phyloP scores from a whole-genome alignment of 441 rosid species.

The Gossypium schwendimanii region DNA sequence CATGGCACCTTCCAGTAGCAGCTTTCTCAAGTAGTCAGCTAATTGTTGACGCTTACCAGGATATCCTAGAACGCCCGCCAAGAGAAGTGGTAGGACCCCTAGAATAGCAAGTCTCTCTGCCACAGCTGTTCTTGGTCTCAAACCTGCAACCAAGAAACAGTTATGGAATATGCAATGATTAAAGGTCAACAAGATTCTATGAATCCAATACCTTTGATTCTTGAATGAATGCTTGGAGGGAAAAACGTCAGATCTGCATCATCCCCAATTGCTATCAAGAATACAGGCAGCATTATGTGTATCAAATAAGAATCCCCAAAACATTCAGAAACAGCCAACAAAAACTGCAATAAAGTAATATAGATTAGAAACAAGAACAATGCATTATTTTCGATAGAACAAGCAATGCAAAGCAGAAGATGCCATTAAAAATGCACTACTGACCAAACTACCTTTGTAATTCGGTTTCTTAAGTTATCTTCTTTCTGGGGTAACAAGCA shows the following conservation, averaged over 20 bases:
- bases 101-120: conserved; percentile 67
- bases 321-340: conserved; percentile 60
- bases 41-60: conserved; percentile 64
- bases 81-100: conserved; percentile 79
- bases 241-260: conserved; percentile 61
- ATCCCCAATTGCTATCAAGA: conserved; percentile 80
- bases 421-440: conserved; percentile 12
- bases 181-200: conserved; percentile 12
- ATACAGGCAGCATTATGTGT: conserved; percentile 77
- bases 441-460: conserved; percentile 52
- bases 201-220: conserved; percentile 55
- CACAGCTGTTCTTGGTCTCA: conserved; percentile 75
- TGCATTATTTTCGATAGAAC: conserved; percentile 9
- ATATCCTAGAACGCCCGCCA: conserved; percentile 92
- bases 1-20: conserved; percentile 46
- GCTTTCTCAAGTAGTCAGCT: conserved; percentile 66
- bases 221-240: conserved; percentile 49
- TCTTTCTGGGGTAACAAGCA: conserved; percentile 86
- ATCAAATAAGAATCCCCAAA: conserved; percentile 77
- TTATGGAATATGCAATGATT: conserved; percentile 12
- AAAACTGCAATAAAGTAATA: conserved; percentile 51
- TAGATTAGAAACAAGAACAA: conserved; percentile 20
- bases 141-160: conserved; percentile 46
- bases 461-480: conserved; percentile 74
- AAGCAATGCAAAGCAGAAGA: neutral